These are phyloP conservation scores for Lactuca saligna DNA, from an alignment of 129 eudicot species.

Conservation along the genomic window DNA sequence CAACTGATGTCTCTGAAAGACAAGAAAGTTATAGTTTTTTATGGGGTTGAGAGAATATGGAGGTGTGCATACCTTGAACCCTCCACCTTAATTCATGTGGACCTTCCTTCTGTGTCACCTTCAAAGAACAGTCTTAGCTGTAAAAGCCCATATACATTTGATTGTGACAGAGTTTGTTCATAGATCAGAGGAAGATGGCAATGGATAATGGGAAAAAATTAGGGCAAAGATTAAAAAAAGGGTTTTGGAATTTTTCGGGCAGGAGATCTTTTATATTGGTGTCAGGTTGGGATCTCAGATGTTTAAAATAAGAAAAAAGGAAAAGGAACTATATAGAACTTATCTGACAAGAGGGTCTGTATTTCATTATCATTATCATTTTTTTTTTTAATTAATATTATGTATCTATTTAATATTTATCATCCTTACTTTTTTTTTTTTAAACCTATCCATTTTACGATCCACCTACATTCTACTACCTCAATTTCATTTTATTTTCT, in stretches of 20 bases:
- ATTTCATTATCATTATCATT: constrained; percentile 12
- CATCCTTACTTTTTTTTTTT: not conserved
- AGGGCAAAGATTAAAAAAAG: constrained; percentile 3
- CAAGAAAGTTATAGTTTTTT: constrained; percentile 38
- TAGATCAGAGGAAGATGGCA: constrained; percentile 51
- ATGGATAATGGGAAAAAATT: constrained; percentile 52
- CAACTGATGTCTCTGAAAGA: constrained; percentile 31
- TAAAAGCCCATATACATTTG: constrained; percentile 74
- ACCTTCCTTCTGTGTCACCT: constrained; percentile 60
- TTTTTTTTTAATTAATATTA: not conserved
- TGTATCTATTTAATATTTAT: not conserved
- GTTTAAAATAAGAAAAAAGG: constrained; percentile 28
- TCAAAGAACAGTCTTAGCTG: constrained; percentile 80
- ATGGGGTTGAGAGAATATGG: constrained; percentile 73
- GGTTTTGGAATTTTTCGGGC: constrained; percentile 61
- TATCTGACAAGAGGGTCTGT: constrained; percentile 28
- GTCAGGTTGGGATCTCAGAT: constrained; percentile 75
- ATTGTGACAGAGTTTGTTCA: constrained; percentile 84
- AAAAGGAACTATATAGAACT: constrained; percentile 1
- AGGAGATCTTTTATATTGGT: constrained; percentile 47
- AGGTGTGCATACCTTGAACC: constrained; percentile 88
- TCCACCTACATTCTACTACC: no score
- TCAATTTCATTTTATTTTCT: no score
- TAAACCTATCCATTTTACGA: no score
- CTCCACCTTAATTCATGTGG: constrained; percentile 55